Conservation (phyloP, 2,329 filamentous ascomycete genomes). For the Fusarium nisikadoi region DNA sequence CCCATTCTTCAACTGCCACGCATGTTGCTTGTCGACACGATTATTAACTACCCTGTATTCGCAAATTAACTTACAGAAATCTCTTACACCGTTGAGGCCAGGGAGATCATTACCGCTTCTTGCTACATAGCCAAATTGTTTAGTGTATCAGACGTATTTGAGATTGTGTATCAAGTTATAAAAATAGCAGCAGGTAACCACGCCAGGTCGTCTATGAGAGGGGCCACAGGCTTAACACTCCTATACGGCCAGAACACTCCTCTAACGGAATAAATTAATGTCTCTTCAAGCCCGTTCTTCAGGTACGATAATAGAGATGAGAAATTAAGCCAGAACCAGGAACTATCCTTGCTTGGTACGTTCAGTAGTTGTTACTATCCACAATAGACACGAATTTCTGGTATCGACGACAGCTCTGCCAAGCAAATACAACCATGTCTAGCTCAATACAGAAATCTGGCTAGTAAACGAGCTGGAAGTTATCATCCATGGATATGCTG, state of each 20-base stretch:
- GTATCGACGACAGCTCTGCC: not conserved
- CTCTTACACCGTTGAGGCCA: not conserved
- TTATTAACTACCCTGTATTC: not conserved
- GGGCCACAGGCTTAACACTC: not conserved
- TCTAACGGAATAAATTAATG: not conserved
- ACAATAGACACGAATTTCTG: not conserved
- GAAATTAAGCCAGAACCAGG: not conserved
- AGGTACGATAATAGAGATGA: not conserved
- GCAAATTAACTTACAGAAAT: too few species aligned
- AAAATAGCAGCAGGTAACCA: not conserved
- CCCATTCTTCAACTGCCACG: not conserved
- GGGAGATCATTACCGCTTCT: not conserved
- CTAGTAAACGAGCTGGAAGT: not conserved
- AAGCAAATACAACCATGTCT: constrained; percentile 13
- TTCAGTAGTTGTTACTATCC: not conserved
- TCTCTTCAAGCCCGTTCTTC: not conserved
- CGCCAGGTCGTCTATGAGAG: not conserved
- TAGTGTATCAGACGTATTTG: not conserved
- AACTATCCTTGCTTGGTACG: not conserved
- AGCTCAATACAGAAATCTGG: not conserved
- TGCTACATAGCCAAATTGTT: not conserved
- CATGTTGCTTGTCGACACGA: not conserved
- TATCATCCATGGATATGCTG: not conserved
- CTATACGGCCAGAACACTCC: not conserved
- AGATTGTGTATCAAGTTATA: too few species aligned